A percentile compares a stretch with the other conserved stretches of the same genome.
These are phyloP conservation scores for Penicillium vulpinum DNA, from an alignment of 2,329 filamentous ascomycete species.

Conservation along the genomic window DNA sequence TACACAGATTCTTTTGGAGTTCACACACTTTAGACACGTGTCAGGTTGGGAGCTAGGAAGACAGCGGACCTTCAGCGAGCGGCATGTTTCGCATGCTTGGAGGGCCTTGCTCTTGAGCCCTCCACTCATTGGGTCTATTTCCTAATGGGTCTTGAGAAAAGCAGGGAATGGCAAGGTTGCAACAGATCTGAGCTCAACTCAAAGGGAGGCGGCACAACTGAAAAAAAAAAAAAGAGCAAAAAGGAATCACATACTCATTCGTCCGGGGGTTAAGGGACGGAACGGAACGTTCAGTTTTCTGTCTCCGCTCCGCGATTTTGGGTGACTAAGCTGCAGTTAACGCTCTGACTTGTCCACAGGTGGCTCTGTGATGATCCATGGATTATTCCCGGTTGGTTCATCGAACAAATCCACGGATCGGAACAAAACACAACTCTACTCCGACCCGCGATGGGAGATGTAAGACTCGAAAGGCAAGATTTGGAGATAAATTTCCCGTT, in stretches of 20 bases:
- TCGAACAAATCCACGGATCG: background rate
- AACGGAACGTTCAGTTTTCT: background rate
- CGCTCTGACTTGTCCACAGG: background rate
- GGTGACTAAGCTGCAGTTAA: background rate
- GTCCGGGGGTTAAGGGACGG: background rate
- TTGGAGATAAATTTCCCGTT: background rate
- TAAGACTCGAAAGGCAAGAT: background rate
- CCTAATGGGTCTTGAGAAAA: background rate
- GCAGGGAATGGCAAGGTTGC: background rate
- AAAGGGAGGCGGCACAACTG: background rate
- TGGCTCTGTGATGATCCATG: background rate
- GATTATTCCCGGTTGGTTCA: too few species aligned
- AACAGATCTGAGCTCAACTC: background rate
- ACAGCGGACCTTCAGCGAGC: constrained; percentile 1
- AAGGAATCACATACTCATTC: background rate
- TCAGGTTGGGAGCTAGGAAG: background rate
- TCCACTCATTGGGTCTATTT: background rate
- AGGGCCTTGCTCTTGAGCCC: background rate
- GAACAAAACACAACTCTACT: background rate
- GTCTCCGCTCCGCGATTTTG: background rate
- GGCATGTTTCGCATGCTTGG: background rate
- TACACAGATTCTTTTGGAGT: background rate
- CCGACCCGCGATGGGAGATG: background rate
- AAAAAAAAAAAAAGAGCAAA: background rate
- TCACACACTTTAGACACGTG: background rate